Evolutionary conservation across 768 basidiomycete species (phyloP).

Genomic region (Exidia glandulosa): DNA sequence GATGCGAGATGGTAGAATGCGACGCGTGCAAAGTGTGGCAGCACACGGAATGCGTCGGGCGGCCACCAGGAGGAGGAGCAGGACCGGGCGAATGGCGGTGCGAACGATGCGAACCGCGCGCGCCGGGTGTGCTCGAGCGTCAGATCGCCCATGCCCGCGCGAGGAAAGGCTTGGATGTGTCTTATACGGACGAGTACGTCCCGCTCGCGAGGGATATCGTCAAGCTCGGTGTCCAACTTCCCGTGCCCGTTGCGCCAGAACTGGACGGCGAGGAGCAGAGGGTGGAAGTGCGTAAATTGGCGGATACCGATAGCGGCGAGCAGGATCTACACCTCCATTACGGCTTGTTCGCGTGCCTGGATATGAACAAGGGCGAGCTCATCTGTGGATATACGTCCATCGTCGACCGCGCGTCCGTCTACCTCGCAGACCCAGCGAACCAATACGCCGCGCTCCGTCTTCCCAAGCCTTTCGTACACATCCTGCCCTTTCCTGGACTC

Average conservation of each 20-base stretch:
- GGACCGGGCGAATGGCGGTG: neutral
- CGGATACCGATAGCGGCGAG: neutral
- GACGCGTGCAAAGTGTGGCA: neutral
- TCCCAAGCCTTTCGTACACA: constrained; percentile 75
- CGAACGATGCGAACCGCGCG: neutral
- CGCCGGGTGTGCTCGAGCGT: neutral
- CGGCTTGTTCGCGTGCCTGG: neutral
- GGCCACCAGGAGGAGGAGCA: neutral
- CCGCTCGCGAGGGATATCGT: neutral
- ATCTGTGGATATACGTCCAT: neutral
- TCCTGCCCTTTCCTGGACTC: constrained; percentile 34
- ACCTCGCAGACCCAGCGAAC: neutral
- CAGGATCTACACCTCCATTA: neutral
- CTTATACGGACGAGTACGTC: neutral
- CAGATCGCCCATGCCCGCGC: neutral
- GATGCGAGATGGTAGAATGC: neutral
- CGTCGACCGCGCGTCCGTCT: neutral
- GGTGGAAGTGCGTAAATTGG: neutral
- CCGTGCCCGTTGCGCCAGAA: neutral
- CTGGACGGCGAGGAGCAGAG: neutral
- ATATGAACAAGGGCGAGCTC: neutral
- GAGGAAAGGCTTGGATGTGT: neutral
- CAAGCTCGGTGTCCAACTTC: too few relatives aligned
- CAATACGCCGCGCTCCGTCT: constrained; percentile 36
- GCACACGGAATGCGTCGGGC: neutral